Conservation (phyloP, 768 basidiomycete species). For the Lactarius sanguifluus region DNA sequence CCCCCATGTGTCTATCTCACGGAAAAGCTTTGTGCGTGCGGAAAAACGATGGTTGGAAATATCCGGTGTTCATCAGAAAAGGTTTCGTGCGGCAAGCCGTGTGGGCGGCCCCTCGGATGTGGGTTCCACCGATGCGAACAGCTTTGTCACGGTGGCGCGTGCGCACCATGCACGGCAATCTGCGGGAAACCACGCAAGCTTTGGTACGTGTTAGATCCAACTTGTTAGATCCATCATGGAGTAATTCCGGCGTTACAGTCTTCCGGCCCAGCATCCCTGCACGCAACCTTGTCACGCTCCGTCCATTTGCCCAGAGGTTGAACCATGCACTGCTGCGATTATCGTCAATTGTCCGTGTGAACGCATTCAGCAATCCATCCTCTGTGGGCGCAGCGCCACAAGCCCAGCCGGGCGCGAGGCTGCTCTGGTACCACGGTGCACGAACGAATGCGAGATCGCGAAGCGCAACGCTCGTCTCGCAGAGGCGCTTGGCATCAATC, state of each 20-base stretch:
- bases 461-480: constrained; percentile 88
- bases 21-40: constrained; percentile 81
- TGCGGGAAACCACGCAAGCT: constrained; percentile 87
- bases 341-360: constrained; percentile 81
- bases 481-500: constrained; percentile 84
- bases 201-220: constrained; percentile 52
- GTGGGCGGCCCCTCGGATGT: constrained; percentile 77
- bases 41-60: constrained; percentile 78
- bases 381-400: constrained; percentile 62
- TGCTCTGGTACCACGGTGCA: constrained; percentile 62
- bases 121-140: constrained; percentile 89
- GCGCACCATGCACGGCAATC: constrained; percentile 69
- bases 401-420: constrained; percentile 46
- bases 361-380: constrained; percentile 67
- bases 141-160: constrained; percentile 78
- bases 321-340: constrained; percentile 70
- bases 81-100: constrained; percentile 81
- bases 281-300: constrained; percentile 85
- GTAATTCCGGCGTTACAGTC: constrained; percentile 39
- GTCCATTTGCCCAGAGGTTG: constrained; percentile 73
- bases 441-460: constrained; percentile 77
- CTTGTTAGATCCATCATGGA: constrained; percentile 20
- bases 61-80: constrained; percentile 83
- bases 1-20: constrained; percentile 88
- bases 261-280: constrained; percentile 74